Percentiles rank a stretch among this genome's conserved stretches.
phyloP scores from a whole-genome alignment of 306 rosid genomes.

The Pterocarpus macrocarpus region DNA sequence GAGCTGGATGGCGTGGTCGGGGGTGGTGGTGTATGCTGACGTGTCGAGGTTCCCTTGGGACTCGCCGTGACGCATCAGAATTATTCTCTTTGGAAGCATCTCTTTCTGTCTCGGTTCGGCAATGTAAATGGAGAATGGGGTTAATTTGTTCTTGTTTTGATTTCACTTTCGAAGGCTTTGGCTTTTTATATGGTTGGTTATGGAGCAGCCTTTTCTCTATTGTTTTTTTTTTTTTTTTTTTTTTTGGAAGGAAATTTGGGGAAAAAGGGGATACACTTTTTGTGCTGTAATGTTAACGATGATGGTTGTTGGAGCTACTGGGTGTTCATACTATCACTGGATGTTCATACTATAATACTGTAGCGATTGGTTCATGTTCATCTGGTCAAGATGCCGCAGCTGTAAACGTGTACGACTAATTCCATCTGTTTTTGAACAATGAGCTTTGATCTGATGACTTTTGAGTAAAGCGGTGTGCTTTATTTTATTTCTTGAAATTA shows the following conservation, averaged over 20 bases:
- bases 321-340: neutral
- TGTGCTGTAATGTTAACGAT: neutral
- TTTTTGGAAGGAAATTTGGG: no score
- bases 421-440: neutral
- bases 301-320: neutral
- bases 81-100: constrained; percentile 80
- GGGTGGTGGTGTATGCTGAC: constrained; percentile 79
- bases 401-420: neutral
- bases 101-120: neutral
- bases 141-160: no score
- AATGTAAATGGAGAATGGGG: no score
- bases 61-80: constrained; percentile 89
- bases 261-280: no score
- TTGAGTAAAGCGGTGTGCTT: no score
- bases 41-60: constrained; percentile 82
- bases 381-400: neutral
- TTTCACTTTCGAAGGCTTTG: no score
- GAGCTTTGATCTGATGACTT: neutral
- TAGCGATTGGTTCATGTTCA: neutral
- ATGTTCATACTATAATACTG: neutral
- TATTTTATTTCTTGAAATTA: no score
- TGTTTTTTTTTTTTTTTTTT: no score
- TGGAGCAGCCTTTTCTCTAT: no score
- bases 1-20: constrained; percentile 72
- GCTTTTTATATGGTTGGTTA: no score